Evolutionary conservation across 225 moss, liverwort and hornwort genomes (phyloP).

Genomic region (Marchantia paleacea): DNA sequence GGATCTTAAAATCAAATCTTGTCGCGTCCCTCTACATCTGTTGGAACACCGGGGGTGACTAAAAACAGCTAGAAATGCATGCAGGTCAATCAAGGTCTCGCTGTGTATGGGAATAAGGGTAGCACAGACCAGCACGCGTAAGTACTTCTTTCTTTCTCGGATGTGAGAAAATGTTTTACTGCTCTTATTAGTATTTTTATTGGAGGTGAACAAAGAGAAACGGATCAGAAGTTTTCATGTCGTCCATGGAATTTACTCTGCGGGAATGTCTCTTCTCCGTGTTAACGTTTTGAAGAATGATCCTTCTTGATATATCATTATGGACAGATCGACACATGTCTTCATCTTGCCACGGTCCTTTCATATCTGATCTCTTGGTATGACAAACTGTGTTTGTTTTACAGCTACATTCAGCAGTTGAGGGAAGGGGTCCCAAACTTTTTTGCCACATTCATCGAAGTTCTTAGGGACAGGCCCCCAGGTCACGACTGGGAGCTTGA

Average conservation of each 20-base stretch:
- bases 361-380: background rate
- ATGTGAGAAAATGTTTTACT: background rate
- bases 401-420: slow-evolving; percentile 82
- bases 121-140: slow-evolving; percentile 95
- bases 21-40: too few species aligned
- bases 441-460: slow-evolving; percentile 88
- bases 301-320: too few species aligned
- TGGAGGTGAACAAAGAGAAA: too few species aligned
- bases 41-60: too few species aligned
- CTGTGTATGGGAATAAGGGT: slow-evolving; percentile 89
- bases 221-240: too few species aligned
- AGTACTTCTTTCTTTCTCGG: slow-evolving; percentile 22
- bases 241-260: too few species aligned
- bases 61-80: background rate
- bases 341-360: background rate
- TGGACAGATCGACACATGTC: too few species aligned
- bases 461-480: slow-evolving; percentile 80
- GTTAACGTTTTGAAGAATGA: too few species aligned
- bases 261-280: too few species aligned
- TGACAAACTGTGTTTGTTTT: background rate
- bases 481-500: slow-evolving; percentile 91
- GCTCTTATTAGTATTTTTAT: too few species aligned
- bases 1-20: too few species aligned
- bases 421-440: slow-evolving; percentile 83
- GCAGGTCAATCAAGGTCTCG: slow-evolving; percentile 81